phyloP scores from a whole-genome alignment of 2,329 filamentous ascomycete species.

The Endoconidiophora laricicola region DNA sequence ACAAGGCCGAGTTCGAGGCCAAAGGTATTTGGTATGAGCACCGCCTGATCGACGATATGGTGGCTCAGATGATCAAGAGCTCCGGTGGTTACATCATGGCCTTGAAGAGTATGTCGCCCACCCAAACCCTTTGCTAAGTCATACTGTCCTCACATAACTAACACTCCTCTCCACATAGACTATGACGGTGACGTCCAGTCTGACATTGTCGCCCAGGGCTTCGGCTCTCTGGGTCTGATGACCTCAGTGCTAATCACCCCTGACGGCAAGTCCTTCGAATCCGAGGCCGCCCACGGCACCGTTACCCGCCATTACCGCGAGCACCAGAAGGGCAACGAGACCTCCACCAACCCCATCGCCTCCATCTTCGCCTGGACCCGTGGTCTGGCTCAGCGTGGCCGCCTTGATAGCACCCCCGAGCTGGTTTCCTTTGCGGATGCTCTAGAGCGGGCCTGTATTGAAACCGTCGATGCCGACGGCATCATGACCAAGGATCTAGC shows the following conservation, averaged over 20 bases:
- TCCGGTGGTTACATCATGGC: slow-evolving; percentile 93
- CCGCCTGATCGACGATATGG: slow-evolving; percentile 98
- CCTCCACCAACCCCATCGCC: slow-evolving; percentile 95
- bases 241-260: slow-evolving; percentile 94
- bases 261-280: slow-evolving; percentile 91
- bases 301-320: slow-evolving; percentile 97
- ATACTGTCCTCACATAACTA: not conserved
- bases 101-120: slow-evolving; percentile 64
- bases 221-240: slow-evolving; percentile 96
- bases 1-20: slow-evolving; percentile 77
- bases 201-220: slow-evolving; percentile 94
- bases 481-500: slow-evolving; percentile 99
- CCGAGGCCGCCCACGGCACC: slow-evolving; percentile 93
- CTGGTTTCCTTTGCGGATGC: slow-evolving; percentile 79
- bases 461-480: slow-evolving; percentile 82
- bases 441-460: slow-evolving; percentile 83
- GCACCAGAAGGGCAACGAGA: slow-evolving; percentile 95
- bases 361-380: slow-evolving; percentile 99
- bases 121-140: not conserved
- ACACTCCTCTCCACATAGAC: slow-evolving; percentile 36
- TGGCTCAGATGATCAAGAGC: slow-evolving; percentile 99
- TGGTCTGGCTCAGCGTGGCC: slow-evolving; percentile 80
- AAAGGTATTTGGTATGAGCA: slow-evolving; percentile 99
- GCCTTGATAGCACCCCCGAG: slow-evolving; percentile 84
- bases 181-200: slow-evolving; percentile 98